Evolutionary conservation across 2,329 filamentous ascomycete genomes (phyloP).

Genomic region (Scopulariopsis brevicaulis): DNA sequence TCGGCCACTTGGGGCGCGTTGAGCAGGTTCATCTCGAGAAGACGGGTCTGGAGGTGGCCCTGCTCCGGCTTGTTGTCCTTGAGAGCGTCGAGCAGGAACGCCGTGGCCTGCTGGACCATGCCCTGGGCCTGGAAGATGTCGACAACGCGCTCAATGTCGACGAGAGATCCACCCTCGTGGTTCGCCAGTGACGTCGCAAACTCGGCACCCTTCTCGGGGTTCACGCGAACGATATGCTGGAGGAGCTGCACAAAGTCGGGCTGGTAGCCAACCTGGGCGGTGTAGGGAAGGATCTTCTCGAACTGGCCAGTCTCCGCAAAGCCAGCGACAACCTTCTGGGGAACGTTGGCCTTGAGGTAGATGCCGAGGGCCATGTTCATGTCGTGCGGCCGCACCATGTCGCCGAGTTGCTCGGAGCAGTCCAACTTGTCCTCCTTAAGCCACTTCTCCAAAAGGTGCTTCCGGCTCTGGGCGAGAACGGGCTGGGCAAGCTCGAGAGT

Average conservation of each 20-base stretch:
- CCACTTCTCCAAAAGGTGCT: constrained; percentile 97
- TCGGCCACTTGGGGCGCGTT: constrained; percentile 97
- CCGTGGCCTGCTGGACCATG: constrained; percentile 94
- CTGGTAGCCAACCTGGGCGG: constrained; percentile 72
- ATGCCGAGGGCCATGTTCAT: constrained; percentile 77
- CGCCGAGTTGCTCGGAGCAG: constrained; percentile 91
- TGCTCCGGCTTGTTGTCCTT: constrained; percentile 94
- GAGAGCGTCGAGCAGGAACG: constrained; percentile 92
- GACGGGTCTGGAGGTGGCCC: constrained; percentile 81
- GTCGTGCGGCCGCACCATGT: constrained; percentile 84
- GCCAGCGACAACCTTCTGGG: constrained; percentile 89
- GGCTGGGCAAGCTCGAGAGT: constrained; percentile 88
- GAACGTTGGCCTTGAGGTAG: constrained; percentile 81
- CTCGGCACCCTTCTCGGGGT: constrained; percentile 87
- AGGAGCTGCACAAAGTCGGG: constrained; percentile 92
- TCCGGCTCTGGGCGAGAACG: constrained; percentile 85
- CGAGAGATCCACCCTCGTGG: constrained; percentile 72
- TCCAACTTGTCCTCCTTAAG: constrained; percentile 91
- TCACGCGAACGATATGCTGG: constrained; percentile 83
- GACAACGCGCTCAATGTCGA: constrained; percentile 89
- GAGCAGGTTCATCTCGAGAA: constrained; percentile 95
- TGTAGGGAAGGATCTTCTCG: constrained; percentile 90
- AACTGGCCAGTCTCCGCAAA: constrained; percentile 95
- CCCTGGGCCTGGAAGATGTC: constrained; percentile 98
- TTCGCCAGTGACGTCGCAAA: constrained; percentile 90